These are phyloP conservation scores for Globisporangium carolinianum DNA, from an alignment of 352 stramenopile genomes.

Conservation along the genomic window DNA sequence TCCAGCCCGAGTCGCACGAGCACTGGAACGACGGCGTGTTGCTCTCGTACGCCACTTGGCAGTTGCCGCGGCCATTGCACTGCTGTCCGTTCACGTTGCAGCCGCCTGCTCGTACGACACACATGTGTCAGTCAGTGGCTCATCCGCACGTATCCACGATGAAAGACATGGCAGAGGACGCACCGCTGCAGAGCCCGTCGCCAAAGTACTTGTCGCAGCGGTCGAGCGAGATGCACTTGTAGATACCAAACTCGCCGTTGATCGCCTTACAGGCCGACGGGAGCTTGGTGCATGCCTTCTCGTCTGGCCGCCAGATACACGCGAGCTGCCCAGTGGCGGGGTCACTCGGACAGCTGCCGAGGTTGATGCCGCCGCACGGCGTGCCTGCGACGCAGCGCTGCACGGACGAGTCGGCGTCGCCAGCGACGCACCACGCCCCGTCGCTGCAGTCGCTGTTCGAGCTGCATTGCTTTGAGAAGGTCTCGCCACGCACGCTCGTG, in stretches of 20 bases:
- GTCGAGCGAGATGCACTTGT: constrained; percentile 76
- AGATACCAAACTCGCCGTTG: constrained; percentile 36
- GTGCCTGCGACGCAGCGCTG: constrained; percentile 62
- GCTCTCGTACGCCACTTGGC: constrained; percentile 24
- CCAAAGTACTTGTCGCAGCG: constrained; percentile 70
- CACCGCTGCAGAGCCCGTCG: constrained; percentile 46
- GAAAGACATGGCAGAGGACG: constrained; percentile 1
- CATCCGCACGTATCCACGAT: background rate
- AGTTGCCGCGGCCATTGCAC: constrained; percentile 68
- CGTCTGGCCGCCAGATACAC: constrained; percentile 45
- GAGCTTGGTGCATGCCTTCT: constrained; percentile 14
- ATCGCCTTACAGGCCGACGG: constrained; percentile 22
- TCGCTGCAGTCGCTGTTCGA: constrained; percentile 52
- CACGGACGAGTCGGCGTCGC: constrained; percentile 46
- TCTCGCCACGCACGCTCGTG: constrained; percentile 4
- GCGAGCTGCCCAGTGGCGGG: constrained; percentile 49
- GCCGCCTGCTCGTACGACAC: constrained; percentile 11
- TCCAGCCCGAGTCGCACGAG: constrained; percentile 61
- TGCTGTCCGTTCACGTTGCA: constrained; percentile 41
- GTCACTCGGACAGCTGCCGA: constrained; percentile 58
- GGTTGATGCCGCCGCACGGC: constrained; percentile 36
- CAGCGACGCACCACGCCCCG: constrained; percentile 68
- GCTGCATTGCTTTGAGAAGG: constrained; percentile 45
- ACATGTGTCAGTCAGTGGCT: background rate
- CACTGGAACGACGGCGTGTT: constrained; percentile 46